These are phyloP conservation scores for Chalara sp. DNA, from an alignment of 2,329 filamentous ascomycete genomes.

Conservation along the genomic window DNA sequence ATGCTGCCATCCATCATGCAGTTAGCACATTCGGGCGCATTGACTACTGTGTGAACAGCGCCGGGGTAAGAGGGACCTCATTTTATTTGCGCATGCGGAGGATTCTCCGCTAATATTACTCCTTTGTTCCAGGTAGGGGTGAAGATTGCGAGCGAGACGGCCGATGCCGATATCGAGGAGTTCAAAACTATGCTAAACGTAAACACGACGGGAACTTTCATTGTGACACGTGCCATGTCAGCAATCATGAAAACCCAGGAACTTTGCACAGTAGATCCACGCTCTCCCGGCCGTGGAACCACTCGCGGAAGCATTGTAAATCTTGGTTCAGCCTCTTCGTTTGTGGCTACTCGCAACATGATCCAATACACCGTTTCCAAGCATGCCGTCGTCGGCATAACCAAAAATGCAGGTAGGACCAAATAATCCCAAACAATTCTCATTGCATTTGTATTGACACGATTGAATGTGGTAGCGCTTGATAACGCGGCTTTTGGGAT, in stretches of 20 bases:
- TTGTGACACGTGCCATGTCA: neutral
- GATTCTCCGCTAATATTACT: no score
- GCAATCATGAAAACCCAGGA: conserved; percentile 5
- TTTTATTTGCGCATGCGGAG: no score
- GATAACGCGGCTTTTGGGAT: neutral
- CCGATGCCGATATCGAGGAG: conserved; percentile 5
- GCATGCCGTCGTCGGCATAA: no score
- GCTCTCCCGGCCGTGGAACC: no score
- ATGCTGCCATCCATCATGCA: neutral
- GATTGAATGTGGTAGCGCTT: no score
- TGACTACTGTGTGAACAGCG: conserved; percentile 10
- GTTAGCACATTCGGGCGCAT: conserved; percentile 3
- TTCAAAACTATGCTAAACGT: conserved; percentile 4
- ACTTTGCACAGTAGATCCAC: neutral
- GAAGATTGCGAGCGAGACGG: neutral
- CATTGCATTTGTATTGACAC: no score
- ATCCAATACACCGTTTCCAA: no score
- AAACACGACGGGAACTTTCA: conserved; percentile 6
- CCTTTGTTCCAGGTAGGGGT: conserved; percentile 9
- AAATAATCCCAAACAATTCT: no score
- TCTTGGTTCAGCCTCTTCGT: no score
- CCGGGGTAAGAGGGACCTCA: conserved; percentile 8
- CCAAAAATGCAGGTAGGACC: no score
- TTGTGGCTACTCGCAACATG: no score
- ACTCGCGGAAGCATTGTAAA: no score